Evolutionary conservation across 768 basidiomycete genomes (phyloP).

Genomic region (Fistulinella prunicolor): DNA sequence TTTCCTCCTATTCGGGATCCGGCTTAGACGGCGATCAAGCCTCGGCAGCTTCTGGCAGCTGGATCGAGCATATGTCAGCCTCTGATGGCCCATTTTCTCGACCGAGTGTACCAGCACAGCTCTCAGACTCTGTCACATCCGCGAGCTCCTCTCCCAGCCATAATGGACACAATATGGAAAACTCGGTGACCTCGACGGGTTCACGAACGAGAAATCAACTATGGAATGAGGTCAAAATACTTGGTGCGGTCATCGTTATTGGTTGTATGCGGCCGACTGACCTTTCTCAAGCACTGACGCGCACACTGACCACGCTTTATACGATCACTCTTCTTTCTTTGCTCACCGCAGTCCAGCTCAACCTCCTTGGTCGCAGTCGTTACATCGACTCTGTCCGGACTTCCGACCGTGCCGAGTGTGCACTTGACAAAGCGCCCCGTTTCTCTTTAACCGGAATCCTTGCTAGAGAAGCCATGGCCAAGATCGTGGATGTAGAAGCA

Average conservation of each 20-base stretch:
- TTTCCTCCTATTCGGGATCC: conserved; percentile 40
- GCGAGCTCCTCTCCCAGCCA: conserved; percentile 35
- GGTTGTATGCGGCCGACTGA: conserved; percentile 2
- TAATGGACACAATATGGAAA: conserved; percentile 1
- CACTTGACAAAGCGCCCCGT: conserved; percentile 38
- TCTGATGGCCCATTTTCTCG: conserved; percentile 7
- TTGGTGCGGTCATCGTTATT: conserved; percentile 50
- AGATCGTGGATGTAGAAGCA: conserved; percentile 24
- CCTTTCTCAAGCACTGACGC: conserved; percentile 65
- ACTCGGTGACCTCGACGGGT: conserved; percentile 10
- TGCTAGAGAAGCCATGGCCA: conserved; percentile 23
- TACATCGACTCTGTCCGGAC: conserved; percentile 71
- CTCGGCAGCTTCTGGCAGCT: conserved; percentile 38
- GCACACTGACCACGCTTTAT: conserved; percentile 84
- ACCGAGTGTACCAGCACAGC: conserved; percentile 13
- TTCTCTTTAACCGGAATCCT: conserved; percentile 26
- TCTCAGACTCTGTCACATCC: conserved; percentile 44
- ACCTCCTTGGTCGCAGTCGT: conserved; percentile 75
- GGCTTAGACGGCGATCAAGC: conserved; percentile 37
- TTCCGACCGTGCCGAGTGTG: conserved; percentile 57
- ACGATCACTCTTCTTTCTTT: conserved; percentile 81
- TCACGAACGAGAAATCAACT: conserved; percentile 72
- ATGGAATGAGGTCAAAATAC: conserved; percentile 90
- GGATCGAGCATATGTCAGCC: conserved; percentile 42
- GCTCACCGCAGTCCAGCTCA: conserved; percentile 85